phyloP scores from a whole-genome alignment of 306 rosid species.

The Cicer bijugum region DNA sequence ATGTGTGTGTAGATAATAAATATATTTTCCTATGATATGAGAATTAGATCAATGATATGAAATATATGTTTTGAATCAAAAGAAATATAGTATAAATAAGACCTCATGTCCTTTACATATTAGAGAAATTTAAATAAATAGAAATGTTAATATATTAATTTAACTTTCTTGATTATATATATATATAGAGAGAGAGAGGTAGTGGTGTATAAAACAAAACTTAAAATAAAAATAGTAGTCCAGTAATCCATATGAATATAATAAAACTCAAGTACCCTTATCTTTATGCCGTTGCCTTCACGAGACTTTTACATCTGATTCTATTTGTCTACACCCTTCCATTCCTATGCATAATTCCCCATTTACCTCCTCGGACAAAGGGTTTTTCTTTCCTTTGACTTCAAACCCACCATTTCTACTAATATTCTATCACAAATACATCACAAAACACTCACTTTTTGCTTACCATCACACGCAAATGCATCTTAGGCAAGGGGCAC shows the following conservation, averaged over 20 bases:
- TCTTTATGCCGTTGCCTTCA: slow-evolving; percentile 89
- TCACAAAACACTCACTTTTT: slow-evolving; percentile 14
- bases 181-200: too few relatives aligned
- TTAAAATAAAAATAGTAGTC: not conserved
- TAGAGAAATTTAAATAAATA: too few relatives aligned
- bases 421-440: not conserved
- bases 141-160: too few relatives aligned
- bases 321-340: slow-evolving; percentile 25
- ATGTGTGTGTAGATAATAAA: too few relatives aligned
- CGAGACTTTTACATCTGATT: slow-evolving; percentile 71
- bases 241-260: slow-evolving; percentile 56
- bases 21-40: too few relatives aligned
- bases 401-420: slow-evolving; percentile 10
- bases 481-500: slow-evolving; percentile 48
- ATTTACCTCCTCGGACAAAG: slow-evolving; percentile 59
- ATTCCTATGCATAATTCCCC: slow-evolving; percentile 43
- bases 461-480: slow-evolving; percentile 59
- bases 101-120: too few relatives aligned
- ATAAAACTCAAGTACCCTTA: slow-evolving; percentile 42
- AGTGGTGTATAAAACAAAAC: too few relatives aligned
- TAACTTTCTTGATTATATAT: too few relatives aligned
- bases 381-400: slow-evolving; percentile 69
- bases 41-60: too few relatives aligned
- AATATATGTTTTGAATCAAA: too few relatives aligned
- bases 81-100: too few relatives aligned